Evolutionary conservation across 352 stramenopile species (phyloP).

Genomic region (Pythium insidiosum): DNA sequence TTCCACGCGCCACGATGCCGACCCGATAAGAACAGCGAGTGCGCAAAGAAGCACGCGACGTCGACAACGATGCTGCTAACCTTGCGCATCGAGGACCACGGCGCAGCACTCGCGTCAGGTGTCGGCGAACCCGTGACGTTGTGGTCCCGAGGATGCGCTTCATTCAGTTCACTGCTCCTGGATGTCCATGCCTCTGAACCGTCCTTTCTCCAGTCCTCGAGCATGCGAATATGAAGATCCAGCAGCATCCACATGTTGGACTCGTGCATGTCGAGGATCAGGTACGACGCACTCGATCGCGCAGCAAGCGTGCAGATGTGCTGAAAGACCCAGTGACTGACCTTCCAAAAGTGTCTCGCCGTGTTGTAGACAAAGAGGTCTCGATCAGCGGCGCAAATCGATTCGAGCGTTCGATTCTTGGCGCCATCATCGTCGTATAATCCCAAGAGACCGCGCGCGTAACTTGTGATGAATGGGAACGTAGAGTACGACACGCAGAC

Average conservation of each 20-base stretch:
- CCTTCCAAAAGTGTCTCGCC: constrained; percentile 64
- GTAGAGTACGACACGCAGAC: constrained; percentile 77
- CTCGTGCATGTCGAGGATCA: constrained; percentile 76
- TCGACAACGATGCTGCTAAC: constrained; percentile 45
- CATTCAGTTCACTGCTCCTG: not conserved
- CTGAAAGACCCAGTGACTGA: constrained; percentile 73
- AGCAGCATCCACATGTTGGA: constrained; percentile 80
- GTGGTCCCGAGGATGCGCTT: too few relatives aligned
- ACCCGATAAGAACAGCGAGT: constrained; percentile 65
- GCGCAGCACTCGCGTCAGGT: not conserved
- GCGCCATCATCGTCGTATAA: constrained; percentile 61
- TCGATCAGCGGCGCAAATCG: constrained; percentile 38
- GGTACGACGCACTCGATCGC: constrained; percentile 63
- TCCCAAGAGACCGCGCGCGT: constrained; percentile 60
- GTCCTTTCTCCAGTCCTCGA: constrained; percentile 44
- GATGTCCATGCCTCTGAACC: not conserved
- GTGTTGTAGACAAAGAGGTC: constrained; percentile 63
- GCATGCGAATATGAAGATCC: constrained; percentile 61
- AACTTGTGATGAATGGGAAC: constrained; percentile 82
- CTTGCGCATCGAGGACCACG: not conserved
- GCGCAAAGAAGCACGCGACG: constrained; percentile 65
- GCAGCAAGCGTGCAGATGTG: constrained; percentile 72
- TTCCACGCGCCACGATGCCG: constrained; percentile 67
- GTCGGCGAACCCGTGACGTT: too few relatives aligned
- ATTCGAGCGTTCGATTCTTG: constrained; percentile 50